These are phyloP conservation scores for Lithospermum erythrorhizon DNA, from an alignment of 257 asterid genomes.

Conservation along the genomic window DNA sequence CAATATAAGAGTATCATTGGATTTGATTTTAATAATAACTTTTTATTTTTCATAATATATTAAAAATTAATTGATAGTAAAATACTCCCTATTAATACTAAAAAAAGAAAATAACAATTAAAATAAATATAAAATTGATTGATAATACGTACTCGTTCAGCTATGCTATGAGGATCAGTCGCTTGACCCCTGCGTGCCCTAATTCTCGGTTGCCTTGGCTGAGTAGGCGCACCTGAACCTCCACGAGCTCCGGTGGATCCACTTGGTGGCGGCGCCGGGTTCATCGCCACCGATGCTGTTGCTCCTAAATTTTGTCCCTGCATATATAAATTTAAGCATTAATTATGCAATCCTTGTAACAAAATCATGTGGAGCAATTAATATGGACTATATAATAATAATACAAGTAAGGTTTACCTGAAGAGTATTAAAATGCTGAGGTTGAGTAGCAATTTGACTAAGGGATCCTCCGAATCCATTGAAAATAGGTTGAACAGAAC, in stretches of 20 bases:
- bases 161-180: slow-evolving; percentile 15
- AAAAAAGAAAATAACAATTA: too few relatives aligned
- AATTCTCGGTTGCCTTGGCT: slow-evolving; percentile 9
- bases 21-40: too few relatives aligned
- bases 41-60: too few relatives aligned
- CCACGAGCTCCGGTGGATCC: slow-evolving; percentile 1
- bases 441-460: slow-evolving; percentile 1
- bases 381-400: too few relatives aligned
- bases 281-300: neutral
- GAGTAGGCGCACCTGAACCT: slow-evolving; percentile 1
- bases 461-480: slow-evolving; percentile 15
- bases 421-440: slow-evolving; percentile 2
- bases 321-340: neutral
- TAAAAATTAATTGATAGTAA: too few relatives aligned
- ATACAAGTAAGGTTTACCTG: neutral
- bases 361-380: neutral
- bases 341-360: neutral
- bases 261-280: neutral
- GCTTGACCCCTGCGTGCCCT: slow-evolving; percentile 14
- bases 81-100: too few relatives aligned
- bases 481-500: slow-evolving; percentile 9
- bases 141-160: slow-evolving; percentile 7
- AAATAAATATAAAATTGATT: too few relatives aligned
- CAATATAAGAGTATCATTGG: too few relatives aligned
- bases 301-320: slow-evolving; percentile 1